Base-by-base conservation (phyloP, 75 land plant genomes). In the Pinus tabuliformis region DNA sequence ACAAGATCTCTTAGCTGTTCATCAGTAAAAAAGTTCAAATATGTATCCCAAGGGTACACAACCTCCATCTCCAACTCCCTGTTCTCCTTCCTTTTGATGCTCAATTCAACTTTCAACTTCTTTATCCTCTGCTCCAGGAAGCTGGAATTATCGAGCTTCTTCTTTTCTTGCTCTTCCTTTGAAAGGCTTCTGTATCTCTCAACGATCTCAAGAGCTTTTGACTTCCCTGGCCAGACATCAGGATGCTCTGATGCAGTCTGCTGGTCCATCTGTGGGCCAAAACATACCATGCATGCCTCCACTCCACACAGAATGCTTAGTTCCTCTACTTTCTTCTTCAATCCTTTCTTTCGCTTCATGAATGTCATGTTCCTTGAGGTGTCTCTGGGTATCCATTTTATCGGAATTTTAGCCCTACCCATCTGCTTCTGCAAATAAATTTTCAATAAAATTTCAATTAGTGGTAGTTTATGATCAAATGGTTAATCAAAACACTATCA, bases 101-200 rank as follows among this genome's bases (percentile, higher is more conserved):
- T 61, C 63, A 86, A 75, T 56, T 86, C 89, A 5, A 80, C 76
- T 36, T 77, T 60, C 45, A 83, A 36, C 76, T 86, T 89, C 73
- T 73, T 74, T 3, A 86, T 63, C 77, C 84, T 79, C 4, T 86
- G 85, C 74, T 78, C 77, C 58, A 91, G 49, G 77, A 88, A 79
- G 39, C 83, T 80, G 0, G 86, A 87, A 64, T 91, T 89, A 79
- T 91, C 88, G 62, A 86, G 81, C 82, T 89, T 91, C 80, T 89
- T 84, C 87, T 89, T 91, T 54, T 72, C 70, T 57, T 83, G 87
- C 76, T 89, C 93, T 78, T 86, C 78, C 63, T 84, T 82, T 1
- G 90, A 79, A 75, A 91, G 26, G 16, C 61, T 73, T 54, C 78
- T 64, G 81, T 81, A 85, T 63, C 77, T 75, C 1, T 70, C 42